Conservation (phyloP, 768 basidiomycete genomes). For the Phlegmacium glaucopus region DNA sequence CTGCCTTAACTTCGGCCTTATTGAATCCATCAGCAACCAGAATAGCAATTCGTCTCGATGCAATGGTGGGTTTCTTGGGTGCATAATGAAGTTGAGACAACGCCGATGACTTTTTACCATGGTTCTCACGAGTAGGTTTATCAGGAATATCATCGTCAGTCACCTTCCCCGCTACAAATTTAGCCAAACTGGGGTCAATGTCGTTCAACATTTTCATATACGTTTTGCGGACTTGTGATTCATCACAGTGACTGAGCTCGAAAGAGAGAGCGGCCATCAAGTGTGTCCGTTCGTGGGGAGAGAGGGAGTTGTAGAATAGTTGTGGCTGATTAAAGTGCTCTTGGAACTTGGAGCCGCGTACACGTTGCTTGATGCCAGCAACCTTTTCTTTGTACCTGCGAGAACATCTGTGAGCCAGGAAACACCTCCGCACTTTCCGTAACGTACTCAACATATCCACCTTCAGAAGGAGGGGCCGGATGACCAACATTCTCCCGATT, state of each 20-base stretch:
- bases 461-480: constrained; percentile 46
- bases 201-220: constrained; percentile 68
- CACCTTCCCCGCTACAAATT: constrained; percentile 61
- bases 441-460: constrained; percentile 57
- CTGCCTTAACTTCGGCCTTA: constrained; percentile 48
- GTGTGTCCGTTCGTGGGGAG: constrained; percentile 66
- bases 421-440: background rate
- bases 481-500: constrained; percentile 56
- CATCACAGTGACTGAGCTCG: constrained; percentile 83
- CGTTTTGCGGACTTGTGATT: constrained; percentile 62
- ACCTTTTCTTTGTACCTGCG: constrained; percentile 47
- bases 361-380: constrained; percentile 53
- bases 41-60: constrained; percentile 71
- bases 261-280: constrained; percentile 70
- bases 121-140: constrained; percentile 46
- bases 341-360: constrained; percentile 69
- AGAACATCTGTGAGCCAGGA: constrained; percentile 5
- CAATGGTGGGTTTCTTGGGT: constrained; percentile 56
- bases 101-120: constrained; percentile 50
- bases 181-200: constrained; percentile 73
- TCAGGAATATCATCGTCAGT: constrained; percentile 58
- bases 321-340: constrained; percentile 76
- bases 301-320: constrained; percentile 82
- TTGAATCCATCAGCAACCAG: constrained; percentile 77
- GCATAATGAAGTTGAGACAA: constrained; percentile 59